Percentiles rank a stretch among this genome's conserved stretches.
Conservation (phyloP, 345 rosid genomes). For the Trapa bicornis region DNA sequence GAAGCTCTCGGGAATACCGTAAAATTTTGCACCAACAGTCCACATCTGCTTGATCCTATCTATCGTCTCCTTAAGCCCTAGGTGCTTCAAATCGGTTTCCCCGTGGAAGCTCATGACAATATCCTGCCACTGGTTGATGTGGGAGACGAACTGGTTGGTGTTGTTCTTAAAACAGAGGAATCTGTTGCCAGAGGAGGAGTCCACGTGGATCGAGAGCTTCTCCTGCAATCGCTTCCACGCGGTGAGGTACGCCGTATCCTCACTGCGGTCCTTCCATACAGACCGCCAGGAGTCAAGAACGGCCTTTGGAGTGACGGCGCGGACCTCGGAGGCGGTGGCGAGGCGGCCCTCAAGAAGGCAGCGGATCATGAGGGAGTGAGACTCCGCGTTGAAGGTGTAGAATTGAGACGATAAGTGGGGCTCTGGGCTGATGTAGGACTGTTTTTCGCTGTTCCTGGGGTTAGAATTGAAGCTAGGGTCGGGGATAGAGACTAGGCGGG, state of each 20-base stretch:
- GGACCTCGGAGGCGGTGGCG: conserved; percentile 83
- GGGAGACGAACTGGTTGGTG: conserved; percentile 80
- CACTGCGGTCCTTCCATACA: conserved; percentile 96
- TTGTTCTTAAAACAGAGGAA: conserved; percentile 89
- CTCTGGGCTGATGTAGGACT: conserved; percentile 50
- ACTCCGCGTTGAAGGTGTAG: conserved; percentile 90
- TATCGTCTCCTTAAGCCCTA: conserved; percentile 79
- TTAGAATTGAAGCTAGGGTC: background rate
- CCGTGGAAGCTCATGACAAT: conserved; percentile 87
- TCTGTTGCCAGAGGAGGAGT: conserved; percentile 56
- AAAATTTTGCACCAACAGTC: conserved; percentile 92
- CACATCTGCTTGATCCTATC: conserved; percentile 91
- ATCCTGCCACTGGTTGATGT: conserved; percentile 84
- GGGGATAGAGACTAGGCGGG: background rate
- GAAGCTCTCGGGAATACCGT: conserved; percentile 93
- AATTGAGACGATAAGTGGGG: conserved; percentile 84
- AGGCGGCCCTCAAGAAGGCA: conserved; percentile 80
- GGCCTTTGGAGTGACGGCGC: conserved; percentile 58
- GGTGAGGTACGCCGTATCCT: conserved; percentile 93
- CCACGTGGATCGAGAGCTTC: conserved; percentile 67
- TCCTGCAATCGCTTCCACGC: conserved; percentile 99
- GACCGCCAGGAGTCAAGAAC: conserved; percentile 89
- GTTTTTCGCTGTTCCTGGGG: conserved; percentile 1
- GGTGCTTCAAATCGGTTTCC: conserved; percentile 80
- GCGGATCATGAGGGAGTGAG: conserved; percentile 88